Evolutionary conservation across 176 grass and related monocot species (phyloP), one percentile per base, ranked within the genome.

Genomic region (Coix lacrymajobi): DNA sequence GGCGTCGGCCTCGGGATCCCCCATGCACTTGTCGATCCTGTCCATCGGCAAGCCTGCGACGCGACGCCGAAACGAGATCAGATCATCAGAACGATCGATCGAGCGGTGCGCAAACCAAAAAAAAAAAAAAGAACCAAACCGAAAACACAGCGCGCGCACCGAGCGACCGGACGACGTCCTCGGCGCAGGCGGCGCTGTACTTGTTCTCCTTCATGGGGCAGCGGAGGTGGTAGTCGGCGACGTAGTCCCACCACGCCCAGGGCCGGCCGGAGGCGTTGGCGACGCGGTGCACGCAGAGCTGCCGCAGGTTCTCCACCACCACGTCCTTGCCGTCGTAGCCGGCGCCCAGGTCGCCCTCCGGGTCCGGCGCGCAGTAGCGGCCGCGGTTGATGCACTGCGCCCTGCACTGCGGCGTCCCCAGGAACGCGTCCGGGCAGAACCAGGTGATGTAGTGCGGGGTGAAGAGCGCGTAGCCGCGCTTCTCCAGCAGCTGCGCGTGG

Each of bases 401-500:
- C 78, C 62, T 76, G 88, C 92, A 97, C 84, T 94, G 88, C 90
- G 29, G 66, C 81, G 84, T 92, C 3, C 12, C 56, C 7, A 71
- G 62, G 85, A 88, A 97, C 11, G 83, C 81, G 2, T 87, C 79
- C 0, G 90, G 95, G 86, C 92, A 97, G 81, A 81, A 97, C 95
- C 90, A 97, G 67, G 95, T 97, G 73, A 97, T 92, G 87, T 97
- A 97, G 87, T 91, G 95, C 44, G 95, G 95, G 1, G 92, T 97
- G 82, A 97, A 97, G 5, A 70, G 67, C 49, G 95, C 84, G 83
- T 89, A 87, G 3, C 88, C 86, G 22, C 71, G 71, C 66, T 84
- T 90, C 78, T 97, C 95, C 76, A 97, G 86, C 37, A 92, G 74
- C 78, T 97, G 92, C 7, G 92, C 95, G 76, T 97, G 90, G 6